Evolutionary conservation across 345 rosid species (phyloP).

Genomic region (Eucalyptus marginata): DNA sequence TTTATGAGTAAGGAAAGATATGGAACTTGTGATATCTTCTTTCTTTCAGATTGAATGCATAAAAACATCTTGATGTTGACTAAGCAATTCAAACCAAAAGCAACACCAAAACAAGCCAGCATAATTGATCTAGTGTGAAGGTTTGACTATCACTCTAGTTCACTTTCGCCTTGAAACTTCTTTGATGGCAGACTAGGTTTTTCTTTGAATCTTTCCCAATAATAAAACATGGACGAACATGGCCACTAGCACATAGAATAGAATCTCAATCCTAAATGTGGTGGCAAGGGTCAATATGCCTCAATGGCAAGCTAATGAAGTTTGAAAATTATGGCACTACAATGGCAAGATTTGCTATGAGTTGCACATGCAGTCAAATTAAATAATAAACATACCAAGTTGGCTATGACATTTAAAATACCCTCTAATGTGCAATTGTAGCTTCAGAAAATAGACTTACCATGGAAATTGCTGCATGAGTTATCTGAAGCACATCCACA

Average conservation of each 20-base stretch:
- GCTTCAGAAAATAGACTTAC: conserved; percentile 19
- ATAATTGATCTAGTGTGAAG: background rate
- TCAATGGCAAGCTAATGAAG: background rate
- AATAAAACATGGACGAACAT: background rate
- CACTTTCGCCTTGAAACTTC: background rate
- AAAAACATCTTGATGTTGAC: background rate
- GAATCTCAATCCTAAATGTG: background rate
- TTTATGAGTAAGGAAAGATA: background rate
- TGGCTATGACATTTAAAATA: background rate
- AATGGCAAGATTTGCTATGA: background rate
- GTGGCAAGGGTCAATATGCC: background rate
- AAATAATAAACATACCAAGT: background rate
- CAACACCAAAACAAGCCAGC: background rate
- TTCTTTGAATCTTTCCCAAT: background rate
- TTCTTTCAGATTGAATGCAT: background rate
- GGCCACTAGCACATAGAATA: background rate
- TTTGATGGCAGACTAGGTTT: background rate
- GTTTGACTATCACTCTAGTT: background rate
- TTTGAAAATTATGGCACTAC: background rate
- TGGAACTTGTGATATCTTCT: background rate
- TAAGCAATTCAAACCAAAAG: background rate
- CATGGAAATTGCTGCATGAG: conserved; percentile 97
- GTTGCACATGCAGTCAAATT: background rate
- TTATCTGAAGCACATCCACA: conserved; percentile 85
- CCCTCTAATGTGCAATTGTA: background rate